These are phyloP conservation scores for Eimeria maxima DNA, from an alignment of 169 alveolate species.

Conservation along the genomic window DNA sequence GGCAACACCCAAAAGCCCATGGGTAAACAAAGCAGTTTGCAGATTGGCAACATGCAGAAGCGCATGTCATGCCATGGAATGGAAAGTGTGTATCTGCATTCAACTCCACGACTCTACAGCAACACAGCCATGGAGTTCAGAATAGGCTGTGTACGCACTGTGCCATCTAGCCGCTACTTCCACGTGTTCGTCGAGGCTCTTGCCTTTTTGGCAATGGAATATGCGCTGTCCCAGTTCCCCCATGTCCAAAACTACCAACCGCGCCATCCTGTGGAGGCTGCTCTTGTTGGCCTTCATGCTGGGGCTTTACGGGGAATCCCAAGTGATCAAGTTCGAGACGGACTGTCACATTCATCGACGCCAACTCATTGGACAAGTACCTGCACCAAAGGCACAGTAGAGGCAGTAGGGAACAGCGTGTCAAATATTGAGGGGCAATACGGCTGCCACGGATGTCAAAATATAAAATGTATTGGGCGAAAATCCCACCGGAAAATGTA, in stretches of 20 bases:
- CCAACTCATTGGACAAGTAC: conserved; percentile 83
- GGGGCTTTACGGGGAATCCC: conserved; percentile 4
- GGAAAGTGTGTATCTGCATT: neutral
- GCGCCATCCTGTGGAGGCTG: neutral
- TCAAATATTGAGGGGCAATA: neutral
- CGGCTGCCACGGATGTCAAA: neutral
- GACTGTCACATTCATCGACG: conserved; percentile 83
- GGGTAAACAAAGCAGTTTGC: neutral
- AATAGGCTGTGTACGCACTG: neutral
- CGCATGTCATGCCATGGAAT: neutral
- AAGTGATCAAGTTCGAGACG: conserved; percentile 77
- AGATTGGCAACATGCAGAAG: neutral
- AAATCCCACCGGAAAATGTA: conserved; percentile 84
- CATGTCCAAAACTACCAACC: neutral
- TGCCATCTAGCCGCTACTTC: neutral
- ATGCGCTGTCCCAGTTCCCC: neutral
- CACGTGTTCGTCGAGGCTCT: conserved; percentile 21
- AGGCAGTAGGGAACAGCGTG: neutral
- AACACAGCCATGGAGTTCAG: neutral
- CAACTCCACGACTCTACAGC: neutral
- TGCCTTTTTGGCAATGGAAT: neutral
- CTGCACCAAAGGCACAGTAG: conserved; percentile 33
- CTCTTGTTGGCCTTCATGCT: neutral
- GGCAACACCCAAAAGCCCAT: too few species aligned
- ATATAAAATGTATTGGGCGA: neutral